phyloP scores from a whole-genome alignment of 2,329 filamentous ascomycete species.

The Venturia nashicola region DNA sequence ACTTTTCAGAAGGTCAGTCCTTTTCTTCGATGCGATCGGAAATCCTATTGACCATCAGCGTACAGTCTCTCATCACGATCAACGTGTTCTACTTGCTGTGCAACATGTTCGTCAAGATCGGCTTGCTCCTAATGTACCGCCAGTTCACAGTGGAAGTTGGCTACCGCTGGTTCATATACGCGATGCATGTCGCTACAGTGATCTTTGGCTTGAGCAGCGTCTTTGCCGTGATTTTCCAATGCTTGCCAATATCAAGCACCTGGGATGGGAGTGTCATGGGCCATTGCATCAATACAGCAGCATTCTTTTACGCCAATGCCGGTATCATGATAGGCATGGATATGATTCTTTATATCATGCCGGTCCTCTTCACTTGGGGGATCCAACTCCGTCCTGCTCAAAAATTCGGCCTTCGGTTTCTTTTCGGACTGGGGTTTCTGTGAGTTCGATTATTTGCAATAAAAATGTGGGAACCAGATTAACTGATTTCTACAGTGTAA shows the following conservation, averaged over 20 bases:
- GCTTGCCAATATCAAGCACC: slow-evolving; percentile 22
- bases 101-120: slow-evolving; percentile 29
- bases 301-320: slow-evolving; percentile 22
- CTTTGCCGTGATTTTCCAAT: slow-evolving; percentile 24
- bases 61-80: slow-evolving; percentile 17
- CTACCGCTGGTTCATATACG: slow-evolving; percentile 18
- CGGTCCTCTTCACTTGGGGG: slow-evolving; percentile 25
- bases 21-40: no score
- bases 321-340: slow-evolving; percentile 27
- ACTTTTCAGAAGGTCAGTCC: slow-evolving; percentile 3
- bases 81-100: slow-evolving; percentile 27
- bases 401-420: slow-evolving; percentile 21
- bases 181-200: slow-evolving; percentile 23
- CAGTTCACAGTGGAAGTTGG: slow-evolving; percentile 21
- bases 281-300: slow-evolving; percentile 22
- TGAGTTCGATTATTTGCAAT: slow-evolving; percentile 13
- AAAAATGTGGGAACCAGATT: background rate
- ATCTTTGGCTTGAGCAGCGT: slow-evolving; percentile 23
- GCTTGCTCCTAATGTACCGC: slow-evolving; percentile 27
- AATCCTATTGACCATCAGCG: no score
- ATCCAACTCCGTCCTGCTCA: slow-evolving; percentile 21
- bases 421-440: slow-evolving; percentile 23
- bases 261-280: slow-evolving; percentile 18
- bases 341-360: slow-evolving; percentile 25
- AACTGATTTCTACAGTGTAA: slow-evolving; percentile 15